Evolutionary conservation across 2,329 filamentous ascomycete species (phyloP), one percentile per base, ranked within the genome.

Genomic region (Eutypa lata): DNA sequence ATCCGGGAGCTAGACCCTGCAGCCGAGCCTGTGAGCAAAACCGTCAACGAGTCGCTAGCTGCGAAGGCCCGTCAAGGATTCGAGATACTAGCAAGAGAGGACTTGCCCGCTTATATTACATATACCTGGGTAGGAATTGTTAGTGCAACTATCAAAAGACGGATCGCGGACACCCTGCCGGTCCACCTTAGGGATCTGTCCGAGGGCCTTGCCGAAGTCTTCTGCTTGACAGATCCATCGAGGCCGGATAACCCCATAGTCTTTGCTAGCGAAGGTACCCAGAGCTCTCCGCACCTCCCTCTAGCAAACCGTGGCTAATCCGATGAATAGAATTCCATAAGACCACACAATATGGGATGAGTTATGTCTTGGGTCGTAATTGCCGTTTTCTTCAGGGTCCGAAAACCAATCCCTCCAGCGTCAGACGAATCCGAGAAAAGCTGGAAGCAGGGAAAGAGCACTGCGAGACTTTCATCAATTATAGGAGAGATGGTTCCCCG

Each of bases 381-480:
- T 91, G 89, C 61, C 83, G 89, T 7, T 91, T 92, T 61, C 78
- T 92, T 2, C 89, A 91, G 66, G 89, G 89, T 0, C 88, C 88
- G 0, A 82, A 81, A 61, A 91, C 88, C 6, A 87, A 87, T 57
- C 76, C 75, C 0, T 77, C 80, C 55, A 88, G 84, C 48, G 76
- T 88, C 0, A 71, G 76, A 50, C 76, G 89, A 50, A 73, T 92
- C 11, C 76, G 80, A 31, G 80, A 87, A 40, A 84, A 83, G 26
- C 71, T 88, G 11, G 68, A 75, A 7, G 79, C 76, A 1, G 86
- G 86, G n/a, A 78, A 82, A 59, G 88, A 91, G 61, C 82, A 87
- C 57, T 88, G 80, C 50, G 89, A 92, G 61, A 82, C 89, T 0
- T 84, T 92, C 51, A 71, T 92, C 37, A 92, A 92, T 67, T 92